A percentile compares a stretch with the other conserved stretches of the same genome.
These are phyloP conservation scores for Rhizopus microsporus DNA, from an alignment of 371 early-diverging fungal species.

Conservation along the genomic window DNA sequence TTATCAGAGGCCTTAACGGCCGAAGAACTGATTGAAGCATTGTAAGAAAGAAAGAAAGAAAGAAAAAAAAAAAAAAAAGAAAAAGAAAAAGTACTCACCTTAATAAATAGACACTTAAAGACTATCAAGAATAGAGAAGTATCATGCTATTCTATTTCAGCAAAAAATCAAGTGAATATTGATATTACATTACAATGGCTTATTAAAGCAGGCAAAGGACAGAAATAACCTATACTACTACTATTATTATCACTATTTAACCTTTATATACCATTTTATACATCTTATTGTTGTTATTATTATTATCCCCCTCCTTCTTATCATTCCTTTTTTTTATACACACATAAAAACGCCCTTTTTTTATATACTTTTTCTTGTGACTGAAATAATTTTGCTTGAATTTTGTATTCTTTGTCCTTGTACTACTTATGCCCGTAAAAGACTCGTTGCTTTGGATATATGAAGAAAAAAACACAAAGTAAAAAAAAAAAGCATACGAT, in stretches of 20 bases:
- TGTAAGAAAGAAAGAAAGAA: constrained; percentile 63
- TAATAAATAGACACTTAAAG: constrained; percentile 70
- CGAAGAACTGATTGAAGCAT: constrained; percentile 88
- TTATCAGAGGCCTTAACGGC: constrained; percentile 87
- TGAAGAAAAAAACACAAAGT: constrained; percentile 10
- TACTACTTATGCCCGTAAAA: background rate
- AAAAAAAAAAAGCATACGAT: background rate
- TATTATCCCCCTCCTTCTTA: background rate
- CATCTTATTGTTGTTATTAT: background rate
- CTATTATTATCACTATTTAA: background rate
- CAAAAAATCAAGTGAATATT: constrained; percentile 97
- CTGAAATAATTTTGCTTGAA: no score
- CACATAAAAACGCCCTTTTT: background rate
- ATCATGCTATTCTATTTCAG: constrained; percentile 98
- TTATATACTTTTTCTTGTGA: no score
- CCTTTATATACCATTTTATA: constrained; percentile 3
- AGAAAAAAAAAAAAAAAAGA: no score
- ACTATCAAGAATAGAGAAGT: constrained; percentile 95
- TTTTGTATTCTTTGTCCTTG: background rate
- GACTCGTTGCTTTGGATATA: constrained; percentile 4
- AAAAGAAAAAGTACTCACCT: background rate
- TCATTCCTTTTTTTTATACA: background rate
- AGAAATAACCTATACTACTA: constrained; percentile 40
- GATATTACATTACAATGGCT: constrained; percentile 97
- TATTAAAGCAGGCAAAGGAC: constrained; percentile 77